Conservation (phyloP, 306 rosid species). For the Dryas octopetala region DNA sequence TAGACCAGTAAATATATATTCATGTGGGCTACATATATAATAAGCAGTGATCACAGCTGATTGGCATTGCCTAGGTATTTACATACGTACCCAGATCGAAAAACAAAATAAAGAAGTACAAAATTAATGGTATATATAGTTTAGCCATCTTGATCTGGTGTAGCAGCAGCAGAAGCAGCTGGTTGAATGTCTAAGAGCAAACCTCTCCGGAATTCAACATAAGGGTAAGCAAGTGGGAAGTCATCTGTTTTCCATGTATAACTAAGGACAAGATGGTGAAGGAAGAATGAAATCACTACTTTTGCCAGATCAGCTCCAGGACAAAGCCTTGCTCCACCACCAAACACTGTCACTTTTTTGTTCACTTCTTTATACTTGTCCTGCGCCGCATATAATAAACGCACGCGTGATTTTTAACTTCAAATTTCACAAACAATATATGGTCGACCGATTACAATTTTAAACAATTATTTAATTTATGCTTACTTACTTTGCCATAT, state of each 20-base stretch:
- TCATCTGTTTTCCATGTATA: slow-evolving; percentile 75
- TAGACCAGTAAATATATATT: no score
- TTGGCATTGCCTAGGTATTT: no score
- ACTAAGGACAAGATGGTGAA: slow-evolving; percentile 83
- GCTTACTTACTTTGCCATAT: neutral
- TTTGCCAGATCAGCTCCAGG: slow-evolving; percentile 82
- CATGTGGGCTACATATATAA: no score
- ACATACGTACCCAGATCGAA: no score
- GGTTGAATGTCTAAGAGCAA: slow-evolving; percentile 57
- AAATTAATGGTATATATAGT: no score
- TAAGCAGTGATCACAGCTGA: no score
- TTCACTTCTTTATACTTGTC: slow-evolving; percentile 37
- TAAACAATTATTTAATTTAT: no score
- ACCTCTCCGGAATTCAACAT: slow-evolving; percentile 56
- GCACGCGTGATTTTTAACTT: no score
- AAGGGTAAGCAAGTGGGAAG: slow-evolving; percentile 70
- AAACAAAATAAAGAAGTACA: no score
- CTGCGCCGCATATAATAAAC: slow-evolving; percentile 19
- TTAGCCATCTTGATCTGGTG: no score
- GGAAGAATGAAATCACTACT: slow-evolving; percentile 67
- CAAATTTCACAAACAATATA: no score
- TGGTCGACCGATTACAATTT: no score
- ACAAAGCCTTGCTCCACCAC: slow-evolving; percentile 84
- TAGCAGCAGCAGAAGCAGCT: neutral
- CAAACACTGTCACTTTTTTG: slow-evolving; percentile 63